Base-by-base conservation (phyloP, 192 early-diverging fungal genomes). In the Spizellomyces sp. region DNA sequence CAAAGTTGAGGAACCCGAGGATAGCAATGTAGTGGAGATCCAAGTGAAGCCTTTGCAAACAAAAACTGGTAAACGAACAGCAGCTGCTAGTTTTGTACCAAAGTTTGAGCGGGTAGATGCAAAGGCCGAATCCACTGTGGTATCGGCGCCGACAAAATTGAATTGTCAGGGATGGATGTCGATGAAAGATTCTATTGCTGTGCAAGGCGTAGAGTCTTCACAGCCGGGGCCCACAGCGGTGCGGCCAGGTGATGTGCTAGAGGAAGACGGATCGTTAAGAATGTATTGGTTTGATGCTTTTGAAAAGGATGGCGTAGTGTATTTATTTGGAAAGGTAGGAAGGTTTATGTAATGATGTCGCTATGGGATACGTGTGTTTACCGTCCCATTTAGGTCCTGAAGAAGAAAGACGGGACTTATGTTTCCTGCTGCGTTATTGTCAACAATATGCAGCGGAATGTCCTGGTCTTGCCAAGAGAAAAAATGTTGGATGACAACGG, bases 231-330 rank as follows among this genome's bases (percentile, higher is more conserved):
- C 36, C 8, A 54, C 57, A 46, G 45, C 10, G 10, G 10, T 57
- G 52, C 42, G 48, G 47, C 15, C 41, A 4, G 21, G 48, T 4
- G 64, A 64, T 50, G 41, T 80, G 36, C 57, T 84, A 36, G 84
- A 84, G 55, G 67, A 52, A 19, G 86, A 90, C 61, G 88, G 89
- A 12, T 78, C 77, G 7, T 48, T 96, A 56, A 75, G 75, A 47
- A 80, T 95, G 76, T 99, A 87, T 80, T 99, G 96, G 96, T 81
- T 96, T 57, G 98, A 99, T 75, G 94, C 93, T 14, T 85, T 85
- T 58, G 95, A 99, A 71, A 86, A 86, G 58, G 79, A 87, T 63
- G 96, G 95, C 0, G 68, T 77, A 14, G 83, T 99, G 0, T 98
- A 97, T 64, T 58, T 99, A 0, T 92, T 98, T 84, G 98, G 94